phyloP scores from a whole-genome alignment of 176 grass and related monocot genomes.

The Alloteropsis semialata region DNA sequence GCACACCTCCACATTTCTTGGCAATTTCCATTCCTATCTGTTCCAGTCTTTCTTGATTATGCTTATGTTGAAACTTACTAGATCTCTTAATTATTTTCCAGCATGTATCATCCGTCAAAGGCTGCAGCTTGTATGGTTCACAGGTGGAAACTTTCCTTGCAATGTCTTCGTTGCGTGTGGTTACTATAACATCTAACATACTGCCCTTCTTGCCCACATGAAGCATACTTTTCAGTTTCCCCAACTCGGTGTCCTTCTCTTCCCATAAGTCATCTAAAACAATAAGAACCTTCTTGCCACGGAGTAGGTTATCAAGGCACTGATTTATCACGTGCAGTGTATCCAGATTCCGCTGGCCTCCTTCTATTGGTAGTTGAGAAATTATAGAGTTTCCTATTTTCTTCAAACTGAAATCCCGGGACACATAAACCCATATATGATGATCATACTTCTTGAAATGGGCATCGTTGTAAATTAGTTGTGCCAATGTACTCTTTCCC shows the following conservation, averaged over 20 bases:
- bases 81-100: background rate
- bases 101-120: background rate
- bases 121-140: background rate
- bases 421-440: background rate
- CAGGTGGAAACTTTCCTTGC: background rate
- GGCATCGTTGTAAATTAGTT: background rate
- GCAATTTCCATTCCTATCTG: background rate
- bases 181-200: background rate
- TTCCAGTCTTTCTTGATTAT: background rate
- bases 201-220: background rate
- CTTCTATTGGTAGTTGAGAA: background rate
- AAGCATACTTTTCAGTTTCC: background rate
- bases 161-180: background rate
- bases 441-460: background rate
- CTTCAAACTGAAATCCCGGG: background rate
- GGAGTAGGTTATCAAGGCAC: background rate
- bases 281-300: background rate
- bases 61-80: background rate
- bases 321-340: background rate
- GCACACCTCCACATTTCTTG: background rate
- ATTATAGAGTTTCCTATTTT: background rate
- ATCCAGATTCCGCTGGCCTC: background rate
- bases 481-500: background rate
- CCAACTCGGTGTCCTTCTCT: background rate
- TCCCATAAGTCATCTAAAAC: slow-evolving; percentile 3